Evolutionary conservation across 2,329 filamentous ascomycete species (phyloP), one percentile per base, ranked within the genome.

Genomic region (Microdochium nivale): DNA sequence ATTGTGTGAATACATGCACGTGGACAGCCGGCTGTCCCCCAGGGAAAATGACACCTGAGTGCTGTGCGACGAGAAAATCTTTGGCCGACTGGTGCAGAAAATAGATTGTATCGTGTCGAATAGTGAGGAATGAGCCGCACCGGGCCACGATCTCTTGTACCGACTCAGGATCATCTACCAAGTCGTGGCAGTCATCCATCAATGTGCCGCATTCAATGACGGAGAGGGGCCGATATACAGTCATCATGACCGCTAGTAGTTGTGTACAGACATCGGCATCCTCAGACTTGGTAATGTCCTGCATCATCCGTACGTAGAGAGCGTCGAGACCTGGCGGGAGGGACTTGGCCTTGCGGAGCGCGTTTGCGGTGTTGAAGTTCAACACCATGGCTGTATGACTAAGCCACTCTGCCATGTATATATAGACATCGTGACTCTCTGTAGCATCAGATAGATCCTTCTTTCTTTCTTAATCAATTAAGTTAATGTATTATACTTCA

Each of bases 71-170:
- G 3, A 75, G 52, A 53, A 60, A 70, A 13, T 74, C 70, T 53
- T 70, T 70, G 1, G 68, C 71, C 7, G 70, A 72, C 50, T 70
- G 64, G 53, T 74, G 69, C 1, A 73, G 61, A 53, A 71, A 65
- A 40, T 58, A 63, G 3, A 72, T 43, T 1, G 35, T 52, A 1
- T 35, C 52, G 0, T 66, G 44, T 47, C 58, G 56, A 37, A 68
- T 19, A 1, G 60, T 67, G 0, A 73, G 54, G 50, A 73, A 70
- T 2, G 67, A 74, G n/a, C 68, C 65, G 53, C 67, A 74, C 3
- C 49, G n/a, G 1, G 54, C 25, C 13, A 73, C 58, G 7, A 70
- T 56, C 19, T 46, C 43, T 24, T 46, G 14, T 14, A 60, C 53
- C 24, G 52, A 30, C 13, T 53, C 37, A 1, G 50, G 53, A 1